phyloP scores from a whole-genome alignment of 2,329 filamentous ascomycete species.

The Fonsecaea nubica region DNA sequence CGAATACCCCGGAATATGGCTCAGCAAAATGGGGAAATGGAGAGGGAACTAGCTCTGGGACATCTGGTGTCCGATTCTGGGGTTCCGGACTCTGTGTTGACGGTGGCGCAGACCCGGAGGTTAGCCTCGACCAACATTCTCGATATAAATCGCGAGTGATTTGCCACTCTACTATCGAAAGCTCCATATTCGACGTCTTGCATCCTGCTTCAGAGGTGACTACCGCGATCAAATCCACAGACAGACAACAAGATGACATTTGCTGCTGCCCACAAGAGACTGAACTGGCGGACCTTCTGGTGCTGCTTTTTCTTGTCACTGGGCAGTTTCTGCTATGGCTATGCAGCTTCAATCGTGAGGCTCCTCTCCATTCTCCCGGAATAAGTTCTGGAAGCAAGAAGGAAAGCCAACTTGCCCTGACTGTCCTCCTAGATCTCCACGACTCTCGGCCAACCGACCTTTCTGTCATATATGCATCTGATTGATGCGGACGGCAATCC shows the following conservation, averaged over 20 bases:
- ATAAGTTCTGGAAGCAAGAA: not conserved
- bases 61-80: not conserved
- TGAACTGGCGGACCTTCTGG: constrained; percentile 14
- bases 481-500: constrained; percentile 12
- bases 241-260: constrained; percentile 10
- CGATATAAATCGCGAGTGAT: not conserved
- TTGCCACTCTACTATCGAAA: not conserved
- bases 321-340: constrained; percentile 14
- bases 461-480: constrained; percentile 16
- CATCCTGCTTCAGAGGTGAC: not conserved
- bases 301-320: constrained; percentile 18
- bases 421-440: constrained; percentile 8
- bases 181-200: not conserved
- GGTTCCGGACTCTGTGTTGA: not conserved
- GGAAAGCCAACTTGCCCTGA: not conserved
- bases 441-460: constrained; percentile 17
- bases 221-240: not conserved
- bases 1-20: not conserved
- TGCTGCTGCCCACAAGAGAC: not conserved
- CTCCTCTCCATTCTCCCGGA: not conserved
- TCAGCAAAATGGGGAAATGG: not conserved
- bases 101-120: not conserved
- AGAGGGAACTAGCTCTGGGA: not conserved
- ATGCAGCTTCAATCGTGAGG: constrained; percentile 13
- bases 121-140: not conserved